A percentile compares a stretch with the other conserved stretches of the same genome.
Evolutionary conservation across 2,329 filamentous ascomycete species (phyloP).

Genomic region (Thermoascus crustaceus): DNA sequence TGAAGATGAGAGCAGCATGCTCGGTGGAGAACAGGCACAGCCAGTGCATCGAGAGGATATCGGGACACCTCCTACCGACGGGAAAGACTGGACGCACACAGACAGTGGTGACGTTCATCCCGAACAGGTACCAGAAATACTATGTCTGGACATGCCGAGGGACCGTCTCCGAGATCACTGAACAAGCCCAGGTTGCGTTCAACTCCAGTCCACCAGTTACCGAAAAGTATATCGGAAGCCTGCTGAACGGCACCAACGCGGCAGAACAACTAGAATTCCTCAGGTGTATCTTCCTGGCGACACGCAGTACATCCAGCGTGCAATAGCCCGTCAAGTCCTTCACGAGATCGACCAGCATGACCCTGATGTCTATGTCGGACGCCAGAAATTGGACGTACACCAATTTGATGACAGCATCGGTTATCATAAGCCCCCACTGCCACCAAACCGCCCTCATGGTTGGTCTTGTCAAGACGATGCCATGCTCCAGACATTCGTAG

Average conservation of each 20-base stretch:
- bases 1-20: no score
- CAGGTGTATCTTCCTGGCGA: conserved; percentile 10
- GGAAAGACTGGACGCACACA: no score
- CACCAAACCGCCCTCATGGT: conserved; percentile 2
- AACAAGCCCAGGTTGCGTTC: conserved; percentile 10
- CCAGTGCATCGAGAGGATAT: no score
- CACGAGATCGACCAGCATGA: conserved; percentile 8
- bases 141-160: conserved; percentile 13
- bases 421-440: background rate
- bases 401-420: conserved; percentile 2
- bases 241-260: conserved; percentile 8
- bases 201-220: conserved; percentile 8
- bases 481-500: conserved; percentile 9
- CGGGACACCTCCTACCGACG: no score
- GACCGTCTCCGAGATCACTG: conserved; percentile 8
- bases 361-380: conserved; percentile 8
- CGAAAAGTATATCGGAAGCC: conserved; percentile 8
- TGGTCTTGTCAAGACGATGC: conserved; percentile 10
- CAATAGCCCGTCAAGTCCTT: conserved; percentile 8
- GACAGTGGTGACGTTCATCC: no score
- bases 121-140: conserved; percentile 8
- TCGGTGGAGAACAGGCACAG: no score
- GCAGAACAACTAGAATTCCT: conserved; percentile 10
- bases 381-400: conserved; percentile 5
- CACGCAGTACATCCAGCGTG: conserved; percentile 10